Conservation (phyloP, 2,329 filamentous ascomycete genomes). For the Trichoderma koningiopsis region DNA sequence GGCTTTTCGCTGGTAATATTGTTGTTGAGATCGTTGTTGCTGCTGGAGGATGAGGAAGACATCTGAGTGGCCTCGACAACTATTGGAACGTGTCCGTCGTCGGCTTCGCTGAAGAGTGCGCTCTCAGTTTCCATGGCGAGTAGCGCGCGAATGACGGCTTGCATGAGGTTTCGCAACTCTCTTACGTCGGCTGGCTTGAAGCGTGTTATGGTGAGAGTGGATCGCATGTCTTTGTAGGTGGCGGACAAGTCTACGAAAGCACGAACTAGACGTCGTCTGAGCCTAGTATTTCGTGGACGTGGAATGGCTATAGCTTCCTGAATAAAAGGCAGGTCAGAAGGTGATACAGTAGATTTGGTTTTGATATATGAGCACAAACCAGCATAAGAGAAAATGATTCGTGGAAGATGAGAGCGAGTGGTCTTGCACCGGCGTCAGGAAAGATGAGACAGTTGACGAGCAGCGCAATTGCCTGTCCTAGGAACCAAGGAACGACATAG, state of each 20-base stretch:
- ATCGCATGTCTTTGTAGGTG: constrained; percentile 56
- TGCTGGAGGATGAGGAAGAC: constrained; percentile 8
- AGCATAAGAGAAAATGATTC: constrained; percentile 51
- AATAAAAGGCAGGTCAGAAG: background rate
- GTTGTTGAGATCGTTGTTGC: background rate
- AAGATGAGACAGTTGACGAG: constrained; percentile 51
- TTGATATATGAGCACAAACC: constrained; percentile 34
- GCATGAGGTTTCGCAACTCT: constrained; percentile 56
- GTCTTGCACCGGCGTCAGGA: constrained; percentile 59
- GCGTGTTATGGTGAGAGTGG: constrained; percentile 58
- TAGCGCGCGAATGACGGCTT: constrained; percentile 56
- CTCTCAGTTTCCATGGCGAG: constrained; percentile 55
- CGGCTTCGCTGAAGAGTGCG: constrained; percentile 43
- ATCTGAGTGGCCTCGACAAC: constrained; percentile 24
- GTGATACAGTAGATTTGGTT: background rate
- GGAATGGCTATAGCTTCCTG: constrained; percentile 40
- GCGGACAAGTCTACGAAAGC: constrained; percentile 59
- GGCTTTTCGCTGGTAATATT: constrained; percentile 12
- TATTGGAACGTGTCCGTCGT: constrained; percentile 26
- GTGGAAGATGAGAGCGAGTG: constrained; percentile 52
- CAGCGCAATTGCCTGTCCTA: constrained; percentile 57
- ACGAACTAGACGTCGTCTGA: constrained; percentile 49
- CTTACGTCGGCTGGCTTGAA: constrained; percentile 54
- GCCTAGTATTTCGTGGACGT: constrained; percentile 35
- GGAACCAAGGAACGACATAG: constrained; percentile 58